A percentile compares a stretch with the other conserved stretches of the same genome.
phyloP scores from a whole-genome alignment of 2,329 filamentous ascomycete genomes.

The Sodiomyces alkalinus region DNA sequence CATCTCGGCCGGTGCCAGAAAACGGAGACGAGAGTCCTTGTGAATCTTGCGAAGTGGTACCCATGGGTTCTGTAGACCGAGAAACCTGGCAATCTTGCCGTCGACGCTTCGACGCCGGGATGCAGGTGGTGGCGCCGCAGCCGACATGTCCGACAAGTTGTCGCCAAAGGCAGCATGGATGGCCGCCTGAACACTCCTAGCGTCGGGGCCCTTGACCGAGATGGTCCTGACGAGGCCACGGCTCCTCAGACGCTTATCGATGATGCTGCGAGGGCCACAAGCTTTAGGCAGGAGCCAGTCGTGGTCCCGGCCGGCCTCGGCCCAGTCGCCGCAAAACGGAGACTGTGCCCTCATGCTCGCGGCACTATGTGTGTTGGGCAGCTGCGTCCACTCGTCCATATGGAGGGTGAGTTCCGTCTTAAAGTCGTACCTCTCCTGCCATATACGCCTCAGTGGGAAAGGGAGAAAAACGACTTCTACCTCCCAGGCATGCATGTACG shows the following conservation, averaged over 20 bases:
- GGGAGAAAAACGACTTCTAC: slow-evolving; percentile 64
- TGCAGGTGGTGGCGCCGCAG: slow-evolving; percentile 1
- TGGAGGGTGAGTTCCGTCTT: slow-evolving; percentile 17
- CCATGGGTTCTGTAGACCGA: slow-evolving; percentile 52
- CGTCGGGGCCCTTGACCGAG: slow-evolving; percentile 45
- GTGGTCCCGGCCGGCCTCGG: slow-evolving; percentile 26
- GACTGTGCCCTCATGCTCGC: slow-evolving; percentile 30
- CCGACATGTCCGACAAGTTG: slow-evolving; percentile 28
- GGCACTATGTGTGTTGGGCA: slow-evolving; percentile 31
- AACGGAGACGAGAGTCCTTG: slow-evolving; percentile 57
- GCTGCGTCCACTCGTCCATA: slow-evolving; percentile 39
- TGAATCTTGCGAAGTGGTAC: slow-evolving; percentile 65
- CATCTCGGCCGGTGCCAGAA: slow-evolving; percentile 58
- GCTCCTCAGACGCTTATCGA: slow-evolving; percentile 59
- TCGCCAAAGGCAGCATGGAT: slow-evolving; percentile 47
- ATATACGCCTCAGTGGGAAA: slow-evolving; percentile 44
- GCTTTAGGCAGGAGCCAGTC: slow-evolving; percentile 56
- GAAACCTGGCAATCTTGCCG: slow-evolving; percentile 25
- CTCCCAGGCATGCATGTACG: slow-evolving; percentile 50
- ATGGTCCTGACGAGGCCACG: slow-evolving; percentile 55
- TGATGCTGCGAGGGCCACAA: slow-evolving; percentile 43
- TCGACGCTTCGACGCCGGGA: slow-evolving; percentile 12
- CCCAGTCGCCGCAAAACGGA: slow-evolving; percentile 32
- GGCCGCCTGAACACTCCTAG: slow-evolving; percentile 50
- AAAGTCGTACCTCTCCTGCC: slow-evolving; percentile 36